Conservation (phyloP, 1,284 basidiomycete species). For the Anthracocystis setariae region DNA sequence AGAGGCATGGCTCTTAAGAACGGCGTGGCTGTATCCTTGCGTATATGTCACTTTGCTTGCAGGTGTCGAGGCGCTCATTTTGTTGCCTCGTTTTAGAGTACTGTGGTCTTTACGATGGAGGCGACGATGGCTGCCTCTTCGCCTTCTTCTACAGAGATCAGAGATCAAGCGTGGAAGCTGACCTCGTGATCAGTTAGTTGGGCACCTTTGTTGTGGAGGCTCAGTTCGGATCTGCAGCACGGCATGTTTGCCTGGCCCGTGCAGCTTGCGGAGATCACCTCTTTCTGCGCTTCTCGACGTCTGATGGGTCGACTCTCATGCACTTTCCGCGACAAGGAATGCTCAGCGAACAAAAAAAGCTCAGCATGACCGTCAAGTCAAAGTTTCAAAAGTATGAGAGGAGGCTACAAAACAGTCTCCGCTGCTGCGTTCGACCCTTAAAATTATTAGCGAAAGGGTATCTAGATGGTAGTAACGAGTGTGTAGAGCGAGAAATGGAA, state of each 20-base stretch:
- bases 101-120: no score
- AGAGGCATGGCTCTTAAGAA: conserved; percentile 33
- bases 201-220: no score
- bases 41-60: conserved; percentile 17
- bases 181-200: no score
- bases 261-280: no score
- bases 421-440: conserved; percentile 3
- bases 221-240: no score
- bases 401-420: conserved; percentile 4
- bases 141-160: no score
- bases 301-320: background rate
- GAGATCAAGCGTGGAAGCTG: no score
- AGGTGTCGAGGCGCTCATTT: conserved; percentile 5
- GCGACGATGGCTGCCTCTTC: no score
- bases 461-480: conserved; percentile 1
- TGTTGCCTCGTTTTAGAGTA: background rate
- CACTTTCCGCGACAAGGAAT: background rate
- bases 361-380: no score
- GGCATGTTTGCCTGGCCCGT: no score
- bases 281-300: no score
- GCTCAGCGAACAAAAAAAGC: no score
- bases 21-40: conserved; percentile 38
- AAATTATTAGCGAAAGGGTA: conserved; percentile 15
- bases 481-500: background rate
- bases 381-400: background rate